Evolutionary conservation across 2,329 filamentous ascomycete genomes (phyloP), one percentile per base, ranked within the genome.

Genomic region (Chaetomium sp.): DNA sequence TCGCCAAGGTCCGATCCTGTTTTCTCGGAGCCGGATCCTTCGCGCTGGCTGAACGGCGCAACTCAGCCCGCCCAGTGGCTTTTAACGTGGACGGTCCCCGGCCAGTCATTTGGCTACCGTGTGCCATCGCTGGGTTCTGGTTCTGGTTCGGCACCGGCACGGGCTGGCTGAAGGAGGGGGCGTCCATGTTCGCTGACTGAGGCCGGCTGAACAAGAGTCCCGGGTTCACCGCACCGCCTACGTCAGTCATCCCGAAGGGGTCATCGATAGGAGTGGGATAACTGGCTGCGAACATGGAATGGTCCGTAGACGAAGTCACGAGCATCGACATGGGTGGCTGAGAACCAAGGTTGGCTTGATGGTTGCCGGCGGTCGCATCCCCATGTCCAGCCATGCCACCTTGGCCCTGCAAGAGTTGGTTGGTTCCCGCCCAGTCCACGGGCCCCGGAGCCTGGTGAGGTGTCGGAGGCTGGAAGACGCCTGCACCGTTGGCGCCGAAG

Each of bases 191-290:
- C 3, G 82, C 80, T 23, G 82, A 82, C 13, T 79, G 79, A 27
- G 83, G 81, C 12, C 80, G 79, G 67, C 82, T 83, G 71, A 86
- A 85, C 8, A 89, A 75, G 19, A 89, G 76, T 8, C 84, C 86
- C 1, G 86, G 86, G 69, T 89, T 80, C 6, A 89, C 70, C 6
- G 50, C 85, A n/a, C 79, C 82, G 8, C 79, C 78, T 31, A 74
- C 77, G 6, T 80, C 79, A 45, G 45, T 60, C 31, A 83, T 77
- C 27, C 79, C 77, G 69, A 87, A 87, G 0, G 82, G 78, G 65
- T 86, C 80, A 9, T 85, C 82, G 57, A 81, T 74, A 3, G 79
- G 73, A 4, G 77, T 73, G 31, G 78, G 72, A 65, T 82, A 84
- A 6, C 78, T 77, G 23, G 75, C 73, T 4, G 76, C 74, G 67